A percentile compares a stretch with the other conserved stretches of the same genome.
phyloP scores from a whole-genome alignment of 2,329 filamentous ascomycete species.

The Botrytis deweyae region DNA sequence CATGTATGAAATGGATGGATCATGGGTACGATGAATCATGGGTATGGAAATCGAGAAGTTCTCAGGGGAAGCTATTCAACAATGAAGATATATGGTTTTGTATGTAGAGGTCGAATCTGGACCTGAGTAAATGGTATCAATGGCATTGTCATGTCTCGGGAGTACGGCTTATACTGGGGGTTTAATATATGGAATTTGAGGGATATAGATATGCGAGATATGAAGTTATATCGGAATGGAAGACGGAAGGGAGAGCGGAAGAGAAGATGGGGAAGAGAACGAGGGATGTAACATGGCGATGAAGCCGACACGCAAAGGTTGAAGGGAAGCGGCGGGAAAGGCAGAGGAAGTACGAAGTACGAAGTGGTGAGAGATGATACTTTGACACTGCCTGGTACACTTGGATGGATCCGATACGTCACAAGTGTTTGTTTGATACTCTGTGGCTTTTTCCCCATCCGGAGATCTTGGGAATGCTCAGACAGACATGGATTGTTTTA shows the following conservation, averaged over 20 bases:
- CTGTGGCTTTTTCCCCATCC: slow-evolving; percentile 1
- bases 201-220: neutral
- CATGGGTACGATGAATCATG: neutral
- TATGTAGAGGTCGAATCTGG: neutral
- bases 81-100: neutral
- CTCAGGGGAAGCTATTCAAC: neutral
- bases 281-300: neutral
- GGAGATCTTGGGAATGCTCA: slow-evolving; percentile 2
- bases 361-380: neutral
- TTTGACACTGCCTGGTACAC: neutral
- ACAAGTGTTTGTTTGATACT: neutral
- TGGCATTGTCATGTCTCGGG: neutral
- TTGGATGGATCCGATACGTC: neutral
- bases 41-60: neutral
- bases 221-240: neutral
- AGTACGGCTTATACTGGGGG: neutral
- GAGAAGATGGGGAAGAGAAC: neutral
- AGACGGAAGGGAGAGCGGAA: neutral
- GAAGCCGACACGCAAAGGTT: neutral
- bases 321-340: neutral
- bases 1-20: neutral
- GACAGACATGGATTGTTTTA: neutral
- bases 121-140: neutral
- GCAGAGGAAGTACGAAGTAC: neutral
- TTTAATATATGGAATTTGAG: neutral